Evolutionary conservation across 768 basidiomycete genomes (phyloP), one percentile per base, ranked within the genome.

Genomic region (Kockovaella imperatae): DNA sequence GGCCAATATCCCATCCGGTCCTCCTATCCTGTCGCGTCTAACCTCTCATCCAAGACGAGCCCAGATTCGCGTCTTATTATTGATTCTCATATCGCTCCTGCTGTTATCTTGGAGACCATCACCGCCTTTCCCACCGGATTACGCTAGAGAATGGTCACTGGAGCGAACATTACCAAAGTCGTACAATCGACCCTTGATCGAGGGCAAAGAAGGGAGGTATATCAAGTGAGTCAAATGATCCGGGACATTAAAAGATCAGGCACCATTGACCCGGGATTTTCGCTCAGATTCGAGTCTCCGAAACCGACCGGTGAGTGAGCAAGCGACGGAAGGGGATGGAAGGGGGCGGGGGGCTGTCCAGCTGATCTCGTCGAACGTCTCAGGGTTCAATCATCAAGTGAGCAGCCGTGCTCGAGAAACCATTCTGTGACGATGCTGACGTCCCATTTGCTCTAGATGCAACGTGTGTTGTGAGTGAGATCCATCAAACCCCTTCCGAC

Each of bases 311-410:
- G 57, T 57, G 28, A 35, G 51, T 47, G 11, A n/a, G n/a, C n/a
- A n/a, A n/a, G n/a, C n/a, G n/a, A n/a, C n/a, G n/a, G n/a, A n/a
- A n/a, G n/a, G n/a, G n/a, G n/a, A 25, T 18, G 13, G 13, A 6
- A 21, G n/a, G 21, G 20, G 18, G 3, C n/a, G 8, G 8, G 21
- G 39, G 30, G 17, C 39, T 18, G 30, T 8, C 7, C 24, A 25
- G 45, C 15, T 13, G n/a, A 29, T 18, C 20, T 17, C 13, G 15
- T 23, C 14, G 3, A 4, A 28, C 18, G 5, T 17, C 13, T 28
- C 35, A 63, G 64, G 66, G 7, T 68, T 68, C 57, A 68, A 68
- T 43, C 64, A 69, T 45, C 67, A 63, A 35, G 60, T 62, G 24
- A 52, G 57, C 43, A 13, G 32, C n/a, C 34, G 21, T n/a, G 10